Conservation (phyloP, 495 filamentous ascomycete species). For the Polyplosphaeria fusca region DNA sequence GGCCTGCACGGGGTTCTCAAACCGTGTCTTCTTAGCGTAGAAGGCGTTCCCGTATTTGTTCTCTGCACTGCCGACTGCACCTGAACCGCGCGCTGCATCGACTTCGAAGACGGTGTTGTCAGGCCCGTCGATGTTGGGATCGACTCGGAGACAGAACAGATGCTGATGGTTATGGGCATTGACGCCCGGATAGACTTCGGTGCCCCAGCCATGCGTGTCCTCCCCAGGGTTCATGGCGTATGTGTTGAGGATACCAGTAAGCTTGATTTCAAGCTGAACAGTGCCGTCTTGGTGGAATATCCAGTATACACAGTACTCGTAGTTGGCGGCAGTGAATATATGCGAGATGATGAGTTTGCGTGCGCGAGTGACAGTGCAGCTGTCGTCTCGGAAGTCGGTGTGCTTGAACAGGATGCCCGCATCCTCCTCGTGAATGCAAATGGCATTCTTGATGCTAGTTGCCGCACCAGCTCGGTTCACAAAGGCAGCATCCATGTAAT, state of each 20-base stretch:
- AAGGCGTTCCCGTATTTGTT: constrained; percentile 96
- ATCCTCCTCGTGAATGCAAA: constrained; percentile 97
- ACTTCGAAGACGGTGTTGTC: constrained; percentile 83
- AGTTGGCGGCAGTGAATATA: constrained; percentile 95
- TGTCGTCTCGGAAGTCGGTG: constrained; percentile 89
- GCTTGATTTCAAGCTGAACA: constrained; percentile 89
- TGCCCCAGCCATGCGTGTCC: constrained; percentile 86
- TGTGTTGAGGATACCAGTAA: constrained; percentile 93
- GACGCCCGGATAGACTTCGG: constrained; percentile 86
- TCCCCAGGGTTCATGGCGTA: constrained; percentile 82
- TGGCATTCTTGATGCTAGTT: constrained; percentile 86
- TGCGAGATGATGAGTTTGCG: constrained; percentile 88
- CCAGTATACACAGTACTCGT: constrained; percentile 95
- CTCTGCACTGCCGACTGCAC: constrained; percentile 71
- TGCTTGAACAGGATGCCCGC: constrained; percentile 94
- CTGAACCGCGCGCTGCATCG: constrained; percentile 64
- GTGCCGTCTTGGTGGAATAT: constrained; percentile 93
- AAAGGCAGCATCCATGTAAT: constrained; percentile 84
- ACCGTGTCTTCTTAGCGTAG: constrained; percentile 82
- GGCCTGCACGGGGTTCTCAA: constrained; percentile 66
- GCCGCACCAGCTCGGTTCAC: constrained; percentile 74
- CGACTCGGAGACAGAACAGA: constrained; percentile 86
- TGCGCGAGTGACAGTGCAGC: constrained; percentile 78
- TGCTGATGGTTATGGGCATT: constrained; percentile 91
- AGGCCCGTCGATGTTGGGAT: constrained; percentile 85